Base-by-base conservation (phyloP, 345 rosid species). In the Tarenaya hassleriana region DNA sequence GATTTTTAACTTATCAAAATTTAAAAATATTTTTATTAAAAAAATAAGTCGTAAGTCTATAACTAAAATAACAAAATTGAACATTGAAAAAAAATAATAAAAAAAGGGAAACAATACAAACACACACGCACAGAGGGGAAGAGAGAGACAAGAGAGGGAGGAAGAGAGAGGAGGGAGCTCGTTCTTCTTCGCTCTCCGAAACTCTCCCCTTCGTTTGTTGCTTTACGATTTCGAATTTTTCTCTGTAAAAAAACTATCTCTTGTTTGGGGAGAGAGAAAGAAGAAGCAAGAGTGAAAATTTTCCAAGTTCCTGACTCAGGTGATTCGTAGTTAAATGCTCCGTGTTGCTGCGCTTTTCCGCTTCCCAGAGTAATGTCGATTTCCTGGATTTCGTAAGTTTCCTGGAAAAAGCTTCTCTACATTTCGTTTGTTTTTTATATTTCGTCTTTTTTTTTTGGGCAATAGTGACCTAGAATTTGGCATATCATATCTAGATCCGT, bases 371-470 rank as follows among this genome's bases (percentile, higher is more conserved):
- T 21, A 39, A 58, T 58, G 70, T 16, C 40, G 55, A 46, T 51
- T 46, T 49, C 33, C 50, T 17, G 19, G 58, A 49, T 63, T 52
- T 27, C 59, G 65, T 66, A 66, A 66, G 70, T 52, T 34, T 19
- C 17, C 39, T 27, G 39, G 14, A 1, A 48, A 56, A 40, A 17
- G 18, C 41, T 56, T 27, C 55, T 38, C 47, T 61, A 13, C 16
- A 6, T 1, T 37, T 31, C 40, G 10, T 47, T 59, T 13, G n/a
- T 41, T 8, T 5, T 41, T 9, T 13, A 1, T 2, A 8, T 40
- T 5, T 13, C 16, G 7, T 15, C 16, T 13, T 41, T 41, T 10
- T 34, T 37, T 10, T 35, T n/a, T 7, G 8, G 13, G 42, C 20
- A 1, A 16, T 39, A 17, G 41, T 2, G 15, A 42, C 17, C 14